Evolutionary conservation across 176 grass and related monocot species (phyloP), one percentile per base, ranked within the genome.

Genomic region (Avena insularis): DNA sequence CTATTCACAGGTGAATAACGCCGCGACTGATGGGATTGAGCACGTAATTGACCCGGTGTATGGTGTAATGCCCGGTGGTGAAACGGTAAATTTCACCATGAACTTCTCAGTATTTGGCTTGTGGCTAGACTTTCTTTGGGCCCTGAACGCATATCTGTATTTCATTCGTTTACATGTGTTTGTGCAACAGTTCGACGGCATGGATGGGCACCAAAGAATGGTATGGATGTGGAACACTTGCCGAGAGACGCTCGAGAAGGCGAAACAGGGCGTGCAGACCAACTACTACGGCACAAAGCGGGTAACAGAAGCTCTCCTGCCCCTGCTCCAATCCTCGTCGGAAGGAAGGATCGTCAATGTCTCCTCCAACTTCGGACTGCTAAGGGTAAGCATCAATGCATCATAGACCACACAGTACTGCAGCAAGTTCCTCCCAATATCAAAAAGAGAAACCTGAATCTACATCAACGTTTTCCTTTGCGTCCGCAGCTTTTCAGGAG

Each of bases 271-370:
- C 45, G 23, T 96, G 70, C 54, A 87, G 51, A 96, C 91, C 20
- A 96, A 96, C 49, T 96, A 90, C 86, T 90, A 82, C 35, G 94
- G 94, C 50, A 67, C 79, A 2, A 93, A 88, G 82, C 53, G 65
- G n/a, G 87, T 92, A 0, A 92, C 71, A 2, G 62, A 88, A 50
- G 79, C 85, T 13, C 33, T 93, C 1, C 29, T 96, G n/a, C 91
- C 91, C 20, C 85, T 92, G 36, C 84, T 97, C 9, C 71, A 70
- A 58, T 69, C 84, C 59, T 92, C 92, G 11, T 50, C 82, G 2
- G 87, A 87, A 3, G 90, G 86, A 46, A 89, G 83, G 47, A 83
- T 97, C 16, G 77, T 96, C 23, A 96, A 92, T 27, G 74, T 96
- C 56, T 92, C 91, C 49, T 93, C 94, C 35, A 13, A 21, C 17